Base-by-base conservation (phyloP, 352 stramenopile species). In the Pythium sp. region DNA sequence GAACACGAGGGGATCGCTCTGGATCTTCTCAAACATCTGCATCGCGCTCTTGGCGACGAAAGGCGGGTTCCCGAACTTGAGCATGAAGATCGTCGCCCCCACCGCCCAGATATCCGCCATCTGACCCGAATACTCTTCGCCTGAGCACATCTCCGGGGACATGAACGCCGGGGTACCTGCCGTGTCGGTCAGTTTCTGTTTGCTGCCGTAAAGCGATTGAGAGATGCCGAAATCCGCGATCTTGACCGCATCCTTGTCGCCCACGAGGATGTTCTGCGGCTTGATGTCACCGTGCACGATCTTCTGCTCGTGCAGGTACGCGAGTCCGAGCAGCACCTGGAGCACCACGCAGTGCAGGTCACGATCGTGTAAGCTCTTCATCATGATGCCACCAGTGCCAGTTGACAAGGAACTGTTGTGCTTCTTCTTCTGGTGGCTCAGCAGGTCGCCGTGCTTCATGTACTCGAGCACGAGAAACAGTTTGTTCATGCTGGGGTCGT, bases 391-490 rank as follows among this genome's bases (percentile, higher is more conserved):
- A 71, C 3, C 34, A 32, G 9, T 12, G 9, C 30, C 30, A 60
- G 15, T 20, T 1, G 8, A 24, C 26, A 20, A 18, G 5, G 32
- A n/a, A 24, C 32, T 49, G 3, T 4, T 58, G 32, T 89, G 75
- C 59, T 91, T 91, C 49, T 89, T 89, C 69, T 91, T 91, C 59
- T 91, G 81, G 55, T 91, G 81, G 30, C 80, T 87, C 9, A 92
- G 70, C 71, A 92, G 71, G 26, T 92, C 83, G 55, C 85, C 84
- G 62, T 92, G 78, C 41, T 91, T 89, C 78, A 99, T 97, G 79
- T 98, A 99, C 75, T 99, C 97, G n/a, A 99, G 78, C 2, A 99
- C 95, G 68, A 99, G 90, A 63, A 98, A 98, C 1, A 99, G 77
- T 49, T 95, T 95, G 77, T 98, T 95, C 65, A 94, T 92, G 51